These are phyloP conservation scores for Platismatia glauca DNA, from an alignment of 495 filamentous ascomycete genomes.

Conservation along the genomic window DNA sequence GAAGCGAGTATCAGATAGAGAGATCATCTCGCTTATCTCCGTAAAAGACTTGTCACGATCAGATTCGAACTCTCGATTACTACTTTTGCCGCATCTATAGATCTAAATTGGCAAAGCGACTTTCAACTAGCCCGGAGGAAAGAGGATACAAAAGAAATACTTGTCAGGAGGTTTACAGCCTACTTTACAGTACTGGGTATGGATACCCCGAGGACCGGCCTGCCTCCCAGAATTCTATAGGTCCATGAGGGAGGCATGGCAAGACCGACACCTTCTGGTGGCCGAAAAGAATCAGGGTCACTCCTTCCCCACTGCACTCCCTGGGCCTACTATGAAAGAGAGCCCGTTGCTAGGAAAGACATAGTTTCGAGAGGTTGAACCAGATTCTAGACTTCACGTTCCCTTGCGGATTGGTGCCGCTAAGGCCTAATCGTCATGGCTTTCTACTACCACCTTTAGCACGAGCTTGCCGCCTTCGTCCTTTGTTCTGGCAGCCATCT, in stretches of 20 bases:
- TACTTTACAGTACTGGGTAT: background rate
- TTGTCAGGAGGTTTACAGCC: background rate
- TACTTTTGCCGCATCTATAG: background rate
- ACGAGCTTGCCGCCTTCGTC: constrained; percentile 71
- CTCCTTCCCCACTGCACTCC: background rate
- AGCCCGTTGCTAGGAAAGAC: background rate
- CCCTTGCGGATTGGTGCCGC: background rate
- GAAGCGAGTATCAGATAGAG: background rate
- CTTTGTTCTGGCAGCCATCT: constrained; percentile 68
- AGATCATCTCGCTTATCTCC: background rate
- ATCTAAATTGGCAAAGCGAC: background rate
- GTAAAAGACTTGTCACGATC: background rate
- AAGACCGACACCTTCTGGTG: background rate
- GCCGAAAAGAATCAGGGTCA: background rate
- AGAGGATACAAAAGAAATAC: background rate
- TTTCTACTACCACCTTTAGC: constrained; percentile 73
- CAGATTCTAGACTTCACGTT: background rate
- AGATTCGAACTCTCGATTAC: background rate
- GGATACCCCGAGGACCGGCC: background rate
- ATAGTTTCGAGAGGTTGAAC: too few relatives aligned
- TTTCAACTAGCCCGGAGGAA: background rate
- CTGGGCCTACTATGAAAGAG: background rate
- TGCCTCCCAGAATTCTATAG: background rate
- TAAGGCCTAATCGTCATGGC: background rate
- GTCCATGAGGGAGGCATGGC: background rate